These are phyloP conservation scores for Aspergillus hiratsukae DNA, from an alignment of 2,329 filamentous ascomycete species.

Conservation along the genomic window DNA sequence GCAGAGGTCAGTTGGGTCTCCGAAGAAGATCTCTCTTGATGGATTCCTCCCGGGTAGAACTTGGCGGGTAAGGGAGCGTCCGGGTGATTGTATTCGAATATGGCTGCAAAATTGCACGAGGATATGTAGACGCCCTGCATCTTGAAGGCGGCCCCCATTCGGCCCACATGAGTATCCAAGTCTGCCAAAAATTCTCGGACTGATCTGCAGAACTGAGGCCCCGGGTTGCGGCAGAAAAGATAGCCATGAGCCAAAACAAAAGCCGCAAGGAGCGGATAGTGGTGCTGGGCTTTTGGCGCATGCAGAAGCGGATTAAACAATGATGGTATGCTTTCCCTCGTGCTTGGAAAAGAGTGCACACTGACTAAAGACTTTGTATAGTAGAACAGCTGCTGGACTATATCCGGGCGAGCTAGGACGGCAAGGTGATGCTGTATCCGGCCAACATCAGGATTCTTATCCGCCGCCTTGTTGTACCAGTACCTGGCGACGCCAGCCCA, in stretches of 20 bases:
- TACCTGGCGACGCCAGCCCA: constrained; percentile 77
- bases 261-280: constrained; percentile 39
- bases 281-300: constrained; percentile 28
- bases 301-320: constrained; percentile 51
- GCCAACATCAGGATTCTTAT: constrained; percentile 69
- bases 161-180: constrained; percentile 46
- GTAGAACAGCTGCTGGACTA: constrained; percentile 55
- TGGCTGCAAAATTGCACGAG: constrained; percentile 51
- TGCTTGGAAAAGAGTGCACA: constrained; percentile 52
- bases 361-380: constrained; percentile 56
- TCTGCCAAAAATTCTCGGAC: constrained; percentile 40
- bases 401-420: constrained; percentile 55
- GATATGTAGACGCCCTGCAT: constrained; percentile 53
- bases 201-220: constrained; percentile 37
- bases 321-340: constrained; percentile 53
- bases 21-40: constrained; percentile 9
- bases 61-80: constrained; percentile 27
- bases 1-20: constrained; percentile 17
- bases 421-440: constrained; percentile 85
- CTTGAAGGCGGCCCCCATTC: constrained; percentile 46
- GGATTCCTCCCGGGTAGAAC: constrained; percentile 18
- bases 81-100: constrained; percentile 52
- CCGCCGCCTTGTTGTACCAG: constrained; percentile 82
- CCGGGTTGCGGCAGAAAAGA: constrained; percentile 38
- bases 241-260: constrained; percentile 53